phyloP scores from a whole-genome alignment of 176 grass and related monocot species.

The Phragmites australis region DNA sequence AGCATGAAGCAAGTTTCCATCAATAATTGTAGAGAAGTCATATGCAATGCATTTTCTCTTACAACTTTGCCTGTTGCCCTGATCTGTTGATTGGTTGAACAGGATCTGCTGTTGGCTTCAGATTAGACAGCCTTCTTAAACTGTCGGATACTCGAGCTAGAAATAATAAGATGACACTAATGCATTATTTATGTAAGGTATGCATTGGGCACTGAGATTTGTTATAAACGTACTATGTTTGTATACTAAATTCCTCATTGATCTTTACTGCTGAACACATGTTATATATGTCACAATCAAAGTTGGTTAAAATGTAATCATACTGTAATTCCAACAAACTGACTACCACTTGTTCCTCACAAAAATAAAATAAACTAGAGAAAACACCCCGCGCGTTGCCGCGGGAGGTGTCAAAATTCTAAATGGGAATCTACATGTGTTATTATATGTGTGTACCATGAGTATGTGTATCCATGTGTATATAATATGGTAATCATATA shows the following conservation, averaged over 20 bases:
- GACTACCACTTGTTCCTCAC: not conserved
- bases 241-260: not conserved
- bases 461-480: too few species aligned
- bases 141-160: conserved; percentile 85
- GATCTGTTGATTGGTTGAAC: conserved; percentile 36
- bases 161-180: conserved; percentile 91
- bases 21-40: conserved; percentile 23
- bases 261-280: not conserved
- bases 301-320: not conserved
- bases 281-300: not conserved
- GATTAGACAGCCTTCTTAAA: conserved; percentile 95
- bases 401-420: too few species aligned
- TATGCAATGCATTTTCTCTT: conserved; percentile 26
- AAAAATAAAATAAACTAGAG: not conserved
- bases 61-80: conserved; percentile 36
- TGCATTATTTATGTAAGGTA: conserved; percentile 98
- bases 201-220: conserved; percentile 17
- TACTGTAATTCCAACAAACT: not conserved
- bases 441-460: too few species aligned
- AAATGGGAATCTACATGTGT: too few species aligned
- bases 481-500: too few species aligned
- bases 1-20: conserved; percentile 29
- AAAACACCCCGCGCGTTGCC: too few species aligned
- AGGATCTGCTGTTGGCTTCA: conserved; percentile 97
- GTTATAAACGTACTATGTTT: conserved; percentile 4